Conservation (phyloP, 2,329 filamentous ascomycete genomes). For the Pseudogymnoascus sp. region DNA sequence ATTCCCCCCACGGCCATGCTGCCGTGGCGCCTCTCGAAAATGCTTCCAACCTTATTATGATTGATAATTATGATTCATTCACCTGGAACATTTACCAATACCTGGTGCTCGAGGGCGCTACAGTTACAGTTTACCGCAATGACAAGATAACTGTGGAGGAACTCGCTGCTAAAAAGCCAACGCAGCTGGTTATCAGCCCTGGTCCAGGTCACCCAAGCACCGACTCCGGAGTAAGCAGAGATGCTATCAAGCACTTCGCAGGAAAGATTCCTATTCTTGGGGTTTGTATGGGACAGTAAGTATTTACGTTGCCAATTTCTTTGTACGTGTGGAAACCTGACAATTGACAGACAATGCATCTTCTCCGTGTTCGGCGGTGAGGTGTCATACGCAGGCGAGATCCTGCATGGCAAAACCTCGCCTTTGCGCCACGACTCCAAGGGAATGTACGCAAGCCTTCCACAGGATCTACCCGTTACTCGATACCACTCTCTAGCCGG, state of each 20-base stretch:
- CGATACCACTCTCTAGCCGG: conserved; percentile 95
- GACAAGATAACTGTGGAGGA: conserved; percentile 84
- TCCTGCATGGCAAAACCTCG: conserved; percentile 95
- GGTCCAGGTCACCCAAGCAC: conserved; percentile 87
- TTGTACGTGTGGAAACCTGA: conserved; percentile 12
- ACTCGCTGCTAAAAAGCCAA: conserved; percentile 74
- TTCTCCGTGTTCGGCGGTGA: conserved; percentile 87
- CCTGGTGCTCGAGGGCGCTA: conserved; percentile 88
- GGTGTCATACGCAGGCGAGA: conserved; percentile 89
- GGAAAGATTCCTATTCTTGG: conserved; percentile 93
- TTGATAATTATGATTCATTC: conserved; percentile 99
- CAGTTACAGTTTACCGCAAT: conserved; percentile 82
- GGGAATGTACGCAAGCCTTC: conserved; percentile 80
- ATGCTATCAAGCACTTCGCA: conserved; percentile 81
- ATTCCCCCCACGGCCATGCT: conserved; percentile 79
- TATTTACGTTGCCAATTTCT: conserved; percentile 18
- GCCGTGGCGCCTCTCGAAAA: conserved; percentile 64
- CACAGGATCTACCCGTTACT: conserved; percentile 77
- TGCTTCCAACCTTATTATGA: conserved; percentile 85
- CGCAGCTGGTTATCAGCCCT: conserved; percentile 89
- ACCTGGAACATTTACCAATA: conserved; percentile 99
- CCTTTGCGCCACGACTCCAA: conserved; percentile 80
- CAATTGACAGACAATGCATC: conserved; percentile 68
- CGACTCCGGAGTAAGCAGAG: conserved; percentile 89
- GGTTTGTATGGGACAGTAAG: conserved; percentile 96